Conservation (phyloP, 306 rosid species). For the Quercus parvula region DNA sequence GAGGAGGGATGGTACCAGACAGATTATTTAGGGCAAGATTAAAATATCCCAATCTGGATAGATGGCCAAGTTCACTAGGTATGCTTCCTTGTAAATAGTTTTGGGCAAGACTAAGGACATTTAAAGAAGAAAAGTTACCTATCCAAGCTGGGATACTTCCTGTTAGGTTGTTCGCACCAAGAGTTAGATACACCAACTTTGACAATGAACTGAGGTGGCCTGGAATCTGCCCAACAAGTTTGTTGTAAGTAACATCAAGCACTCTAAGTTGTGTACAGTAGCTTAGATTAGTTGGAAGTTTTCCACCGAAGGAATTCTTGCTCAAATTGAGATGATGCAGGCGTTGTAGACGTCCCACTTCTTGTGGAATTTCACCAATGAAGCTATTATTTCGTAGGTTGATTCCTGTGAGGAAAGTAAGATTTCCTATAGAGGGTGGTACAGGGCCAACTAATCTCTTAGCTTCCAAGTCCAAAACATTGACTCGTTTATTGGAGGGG, state of each 20-base stretch:
- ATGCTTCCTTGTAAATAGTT: no score
- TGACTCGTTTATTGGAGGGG: slow-evolving; percentile 20
- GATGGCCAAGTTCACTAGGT: slow-evolving; percentile 1
- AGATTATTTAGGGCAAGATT: no score
- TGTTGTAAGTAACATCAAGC: neutral
- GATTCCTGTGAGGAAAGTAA: slow-evolving; percentile 31
- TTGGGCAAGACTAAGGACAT: accelerated
- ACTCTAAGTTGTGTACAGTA: slow-evolving; percentile 2
- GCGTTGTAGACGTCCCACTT: slow-evolving; percentile 12
- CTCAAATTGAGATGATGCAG: slow-evolving; percentile 12
- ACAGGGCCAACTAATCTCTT: slow-evolving; percentile 19
- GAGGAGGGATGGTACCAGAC: slow-evolving; percentile 23
- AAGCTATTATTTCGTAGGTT: slow-evolving; percentile 19
- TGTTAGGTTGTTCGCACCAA: accelerated
- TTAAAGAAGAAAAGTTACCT: slow-evolving; percentile 11
- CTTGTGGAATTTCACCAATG: slow-evolving; percentile 17
- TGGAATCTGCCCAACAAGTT: slow-evolving; percentile 1
- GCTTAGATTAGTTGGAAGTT: slow-evolving; percentile 35
- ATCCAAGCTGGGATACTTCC: slow-evolving; percentile 50
- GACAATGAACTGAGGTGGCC: slow-evolving; percentile 6
- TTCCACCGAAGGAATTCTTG: slow-evolving; percentile 35
- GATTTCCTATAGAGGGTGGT: slow-evolving; percentile 39
- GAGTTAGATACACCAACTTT: neutral
- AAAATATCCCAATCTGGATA: slow-evolving; percentile 25
- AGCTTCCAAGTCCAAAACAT: slow-evolving; percentile 11